Base-by-base conservation (phyloP, 2,329 filamentous ascomycete genomes). In the Lasiodiplodia theobromae region DNA sequence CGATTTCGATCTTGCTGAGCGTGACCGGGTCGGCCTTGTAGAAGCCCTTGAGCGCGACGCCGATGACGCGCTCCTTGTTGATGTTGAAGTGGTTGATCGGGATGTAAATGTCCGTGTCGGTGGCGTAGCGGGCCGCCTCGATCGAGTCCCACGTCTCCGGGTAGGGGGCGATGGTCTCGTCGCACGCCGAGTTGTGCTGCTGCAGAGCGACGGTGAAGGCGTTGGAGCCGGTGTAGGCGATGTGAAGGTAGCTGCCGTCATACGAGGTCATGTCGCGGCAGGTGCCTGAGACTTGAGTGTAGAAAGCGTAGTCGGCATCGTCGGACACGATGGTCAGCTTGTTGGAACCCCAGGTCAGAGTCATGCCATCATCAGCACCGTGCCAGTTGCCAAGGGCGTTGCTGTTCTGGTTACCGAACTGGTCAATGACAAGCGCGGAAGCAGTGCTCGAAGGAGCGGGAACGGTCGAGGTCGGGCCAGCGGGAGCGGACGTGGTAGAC, bases 81-180 rank as follows among this genome's bases (percentile, higher is more conserved):
- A 92, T 84, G 71, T 85, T 83, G 80, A 92, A 92, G 78, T 92
- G 90, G 54, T 81, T 85, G 38, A 92, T 81, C 1, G 90, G 90
- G 58, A 92, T 86, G 78, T 91, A 92, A 70, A 92, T 88, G 73
- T 90, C 85, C 0, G 79, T 82, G 23, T 77, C 77, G 3, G 66
- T 44, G 0, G 83, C 78, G 74, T 92, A 92, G 54, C 89, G 85
- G 4, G 83, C 80, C 1, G 89, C 89, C 76, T 91, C 88, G 21
- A 91, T 81, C 0, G 87, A 89, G 75, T 92, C 89, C 83, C 89
- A 89, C 0, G 89, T 91, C 75, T 87, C 88, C 0, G 89, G 89
- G 73, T 85, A 91, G 0, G 90, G 89, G 21, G 83, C 83, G 31
- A 86, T 81, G 21, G 76, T 74, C 5, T 84, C 79, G 74, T 88